These are phyloP conservation scores for Exophiala sp. DNA, from an alignment of 2,329 filamentous ascomycete species.

Conservation along the genomic window DNA sequence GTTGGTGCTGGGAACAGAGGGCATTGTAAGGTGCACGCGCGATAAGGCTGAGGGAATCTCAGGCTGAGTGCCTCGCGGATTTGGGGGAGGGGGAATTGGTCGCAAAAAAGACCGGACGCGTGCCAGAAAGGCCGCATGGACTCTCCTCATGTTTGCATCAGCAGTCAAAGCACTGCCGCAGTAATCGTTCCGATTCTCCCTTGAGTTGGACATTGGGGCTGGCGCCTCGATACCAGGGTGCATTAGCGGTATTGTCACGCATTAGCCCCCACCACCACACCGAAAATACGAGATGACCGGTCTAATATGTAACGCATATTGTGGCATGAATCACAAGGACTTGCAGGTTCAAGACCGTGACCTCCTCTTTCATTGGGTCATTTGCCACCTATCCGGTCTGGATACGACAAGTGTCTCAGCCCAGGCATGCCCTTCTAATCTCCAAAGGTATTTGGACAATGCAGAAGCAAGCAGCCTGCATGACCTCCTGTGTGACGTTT, in stretches of 20 bases:
- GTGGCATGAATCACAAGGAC: not conserved
- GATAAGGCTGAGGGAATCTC: no score
- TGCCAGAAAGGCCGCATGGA: not conserved
- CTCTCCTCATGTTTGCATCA: not conserved
- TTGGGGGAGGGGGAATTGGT: not conserved
- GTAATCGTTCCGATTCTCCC: not conserved
- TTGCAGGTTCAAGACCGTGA: not conserved
- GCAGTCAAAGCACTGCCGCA: not conserved
- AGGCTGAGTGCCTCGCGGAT: not conserved
- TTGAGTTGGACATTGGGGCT: not conserved
- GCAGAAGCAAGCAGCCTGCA: not conserved
- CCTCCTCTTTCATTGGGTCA: not conserved
- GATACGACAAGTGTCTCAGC: not conserved
- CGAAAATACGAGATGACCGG: not conserved
- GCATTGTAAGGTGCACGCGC: not conserved
- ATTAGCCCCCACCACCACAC: not conserved
- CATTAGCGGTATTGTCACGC: constrained; percentile 2
- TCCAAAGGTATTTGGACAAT: not conserved
- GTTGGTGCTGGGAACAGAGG: not conserved
- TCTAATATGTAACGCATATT: not conserved
- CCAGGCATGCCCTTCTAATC: not conserved
- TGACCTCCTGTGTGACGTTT: not conserved
- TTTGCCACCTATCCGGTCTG: not conserved
- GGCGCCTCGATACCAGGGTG: not conserved
- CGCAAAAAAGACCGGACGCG: not conserved